Evolutionary conservation across 345 rosid genomes (phyloP).

Genomic region (Mangifera indica): DNA sequence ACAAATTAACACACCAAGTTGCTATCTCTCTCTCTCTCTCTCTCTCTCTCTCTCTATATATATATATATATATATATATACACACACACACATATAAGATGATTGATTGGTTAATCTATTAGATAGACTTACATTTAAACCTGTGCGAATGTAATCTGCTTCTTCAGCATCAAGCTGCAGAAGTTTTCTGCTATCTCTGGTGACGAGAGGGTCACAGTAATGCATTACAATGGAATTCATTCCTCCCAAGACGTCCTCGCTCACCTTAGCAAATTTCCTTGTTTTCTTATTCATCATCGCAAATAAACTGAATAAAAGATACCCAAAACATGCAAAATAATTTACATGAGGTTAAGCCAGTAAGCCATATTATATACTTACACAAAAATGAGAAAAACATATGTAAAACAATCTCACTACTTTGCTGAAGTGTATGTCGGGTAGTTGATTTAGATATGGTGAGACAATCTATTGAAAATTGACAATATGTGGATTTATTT

Average conservation of each 20-base stretch:
- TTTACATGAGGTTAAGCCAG: too few species aligned
- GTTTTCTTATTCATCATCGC: conserved; percentile 34
- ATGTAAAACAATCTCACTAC: conserved; percentile 3
- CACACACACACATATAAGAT: too few species aligned
- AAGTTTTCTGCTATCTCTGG: background rate
- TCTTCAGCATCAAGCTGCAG: background rate
- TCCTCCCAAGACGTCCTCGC: conserved; percentile 19
- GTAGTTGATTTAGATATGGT: too few species aligned
- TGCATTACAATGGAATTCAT: conserved; percentile 7
- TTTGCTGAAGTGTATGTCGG: too few species aligned
- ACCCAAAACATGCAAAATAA: background rate
- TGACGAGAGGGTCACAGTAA: conserved; percentile 7
- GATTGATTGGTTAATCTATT: background rate
- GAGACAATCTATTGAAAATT: too few species aligned
- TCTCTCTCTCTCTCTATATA: too few species aligned
- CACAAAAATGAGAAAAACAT: background rate
- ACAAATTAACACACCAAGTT: too few species aligned
- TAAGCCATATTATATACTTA: too few species aligned
- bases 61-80: too few species aligned
- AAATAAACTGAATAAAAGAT: conserved; percentile 2
- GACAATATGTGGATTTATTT: too few species aligned
- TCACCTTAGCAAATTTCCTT: conserved; percentile 21
- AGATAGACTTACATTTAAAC: background rate
- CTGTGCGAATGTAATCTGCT: conserved; percentile 15
- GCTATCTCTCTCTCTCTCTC: too few species aligned